A percentile compares a stretch with the other conserved stretches of the same genome.
Conservation (phyloP, 768 basidiomycete species). For the Suillus brevipes region DNA sequence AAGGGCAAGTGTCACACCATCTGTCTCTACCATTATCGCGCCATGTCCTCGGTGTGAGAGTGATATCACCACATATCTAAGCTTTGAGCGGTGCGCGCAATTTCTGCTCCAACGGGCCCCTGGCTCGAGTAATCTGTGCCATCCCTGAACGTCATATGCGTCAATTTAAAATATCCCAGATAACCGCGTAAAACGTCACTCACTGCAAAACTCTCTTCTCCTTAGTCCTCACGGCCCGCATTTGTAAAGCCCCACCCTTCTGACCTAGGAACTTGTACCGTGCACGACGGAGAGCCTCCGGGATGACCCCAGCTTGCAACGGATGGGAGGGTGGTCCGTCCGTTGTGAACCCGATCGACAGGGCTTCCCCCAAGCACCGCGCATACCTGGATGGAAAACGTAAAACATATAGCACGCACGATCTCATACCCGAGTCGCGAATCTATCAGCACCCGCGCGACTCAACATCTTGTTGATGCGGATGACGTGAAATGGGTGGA, state of each 20-base stretch:
- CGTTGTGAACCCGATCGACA: constrained; percentile 95
- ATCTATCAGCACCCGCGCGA: constrained; percentile 98
- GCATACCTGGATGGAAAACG: constrained; percentile 69
- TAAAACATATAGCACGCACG: not conserved
- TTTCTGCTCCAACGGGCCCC: constrained; percentile 84
- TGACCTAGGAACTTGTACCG: constrained; percentile 99
- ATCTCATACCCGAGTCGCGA: constrained; percentile 22
- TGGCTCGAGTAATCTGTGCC: constrained; percentile 89
- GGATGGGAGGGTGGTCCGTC: constrained; percentile 91
- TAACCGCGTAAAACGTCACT: constrained; percentile 34
- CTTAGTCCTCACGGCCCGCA: constrained; percentile 91
- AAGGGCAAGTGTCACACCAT: constrained; percentile 39
- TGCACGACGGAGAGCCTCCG: constrained; percentile 95
- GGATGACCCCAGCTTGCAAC: constrained; percentile 89
- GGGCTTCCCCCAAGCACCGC: constrained; percentile 98
- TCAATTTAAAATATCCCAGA: constrained; percentile 10
- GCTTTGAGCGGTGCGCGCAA: constrained; percentile 81
- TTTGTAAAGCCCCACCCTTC: constrained; percentile 99
- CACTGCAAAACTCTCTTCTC: constrained; percentile 84
- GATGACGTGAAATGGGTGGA: constrained; percentile 98
- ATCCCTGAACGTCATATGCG: constrained; percentile 53
- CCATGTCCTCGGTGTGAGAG: constrained; percentile 7
- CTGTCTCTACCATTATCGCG: not conserved
- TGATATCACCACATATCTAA: constrained; percentile 30
- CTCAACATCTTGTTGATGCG: constrained; percentile 99